These are phyloP conservation scores for Wickerhamiella dianesei DNA, from an alignment of 805 yeast species.

Conservation along the genomic window DNA sequence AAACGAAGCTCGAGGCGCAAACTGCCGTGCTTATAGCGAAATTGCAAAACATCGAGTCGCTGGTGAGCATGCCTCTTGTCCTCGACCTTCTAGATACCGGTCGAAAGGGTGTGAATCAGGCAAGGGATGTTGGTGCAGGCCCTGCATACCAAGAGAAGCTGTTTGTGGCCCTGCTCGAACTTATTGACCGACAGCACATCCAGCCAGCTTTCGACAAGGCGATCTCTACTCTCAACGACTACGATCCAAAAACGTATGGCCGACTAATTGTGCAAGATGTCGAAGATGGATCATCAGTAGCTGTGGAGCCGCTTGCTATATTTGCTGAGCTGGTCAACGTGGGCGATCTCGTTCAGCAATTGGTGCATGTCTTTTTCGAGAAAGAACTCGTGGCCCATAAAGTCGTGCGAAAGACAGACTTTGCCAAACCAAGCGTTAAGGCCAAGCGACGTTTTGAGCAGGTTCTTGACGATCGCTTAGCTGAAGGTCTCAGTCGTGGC, in stretches of 20 bases:
- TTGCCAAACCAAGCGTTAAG: slow-evolving; percentile 62
- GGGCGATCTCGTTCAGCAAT: slow-evolving; percentile 84
- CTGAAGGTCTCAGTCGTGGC: slow-evolving; percentile 85
- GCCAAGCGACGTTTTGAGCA: slow-evolving; percentile 72
- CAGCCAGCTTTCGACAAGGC: slow-evolving; percentile 77
- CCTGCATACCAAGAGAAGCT: slow-evolving; percentile 42
- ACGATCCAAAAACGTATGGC: slow-evolving; percentile 42
- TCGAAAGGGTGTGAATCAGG: slow-evolving; percentile 45
- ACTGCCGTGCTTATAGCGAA: slow-evolving; percentile 64
- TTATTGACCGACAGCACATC: slow-evolving; percentile 63
- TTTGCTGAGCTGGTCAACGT: slow-evolving; percentile 85
- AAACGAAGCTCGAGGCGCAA: slow-evolving; percentile 57
- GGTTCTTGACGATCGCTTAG: slow-evolving; percentile 74
- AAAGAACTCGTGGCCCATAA: slow-evolving; percentile 52
- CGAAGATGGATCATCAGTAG: slow-evolving; percentile 11
- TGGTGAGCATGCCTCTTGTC: slow-evolving; percentile 71
- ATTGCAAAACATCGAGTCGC: slow-evolving; percentile 58
- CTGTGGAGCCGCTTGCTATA: slow-evolving; percentile 70
- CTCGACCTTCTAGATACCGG: slow-evolving; percentile 58
- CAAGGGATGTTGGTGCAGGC: slow-evolving; percentile 32
- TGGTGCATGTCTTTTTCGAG: slow-evolving; percentile 80
- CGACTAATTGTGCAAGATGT: slow-evolving; percentile 17
- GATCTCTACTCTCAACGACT: slow-evolving; percentile 49
- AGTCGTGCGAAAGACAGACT: slow-evolving; percentile 62
- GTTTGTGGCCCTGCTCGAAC: slow-evolving; percentile 50